Percentiles rank a stretch among this genome's conserved stretches.
phyloP scores from a whole-genome alignment of 108 stramenopile genomes.

The Fragilaria crotonensis region DNA sequence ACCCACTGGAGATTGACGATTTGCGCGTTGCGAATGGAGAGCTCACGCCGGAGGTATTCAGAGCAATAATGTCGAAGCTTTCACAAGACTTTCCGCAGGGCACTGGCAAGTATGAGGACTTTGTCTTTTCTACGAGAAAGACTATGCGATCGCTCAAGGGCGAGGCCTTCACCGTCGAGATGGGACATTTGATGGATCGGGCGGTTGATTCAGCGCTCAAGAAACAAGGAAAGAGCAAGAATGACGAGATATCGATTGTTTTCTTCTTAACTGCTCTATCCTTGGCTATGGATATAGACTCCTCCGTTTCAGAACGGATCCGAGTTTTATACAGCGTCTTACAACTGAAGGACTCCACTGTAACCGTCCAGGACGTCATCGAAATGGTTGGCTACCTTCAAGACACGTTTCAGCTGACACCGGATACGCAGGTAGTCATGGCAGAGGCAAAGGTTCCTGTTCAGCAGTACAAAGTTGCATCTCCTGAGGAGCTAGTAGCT shows the following conservation, averaged over 20 bases:
- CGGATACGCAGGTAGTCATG: constrained; percentile 67
- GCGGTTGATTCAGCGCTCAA: constrained; percentile 46
- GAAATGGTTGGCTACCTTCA: constrained; percentile 68
- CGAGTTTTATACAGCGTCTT: constrained; percentile 46
- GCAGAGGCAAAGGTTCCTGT: constrained; percentile 54
- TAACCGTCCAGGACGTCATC: constrained; percentile 30
- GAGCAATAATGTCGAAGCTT: constrained; percentile 31
- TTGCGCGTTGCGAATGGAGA: constrained; percentile 66
- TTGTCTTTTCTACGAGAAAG: constrained; percentile 36
- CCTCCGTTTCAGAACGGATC: constrained; percentile 55
- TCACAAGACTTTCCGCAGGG: constrained; percentile 15
- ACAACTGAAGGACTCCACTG: constrained; percentile 6
- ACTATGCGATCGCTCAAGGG: constrained; percentile 42
- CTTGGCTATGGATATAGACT: constrained; percentile 37
- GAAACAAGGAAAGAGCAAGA: constrained; percentile 12
- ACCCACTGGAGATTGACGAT: constrained; percentile 83
- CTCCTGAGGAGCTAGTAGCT: constrained; percentile 48
- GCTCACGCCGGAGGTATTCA: constrained; percentile 45
- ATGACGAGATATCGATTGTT: constrained; percentile 13
- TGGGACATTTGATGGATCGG: constrained; percentile 79
- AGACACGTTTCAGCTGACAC: constrained; percentile 65
- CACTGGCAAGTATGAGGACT: constrained; percentile 46
- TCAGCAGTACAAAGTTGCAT: constrained; percentile 54
- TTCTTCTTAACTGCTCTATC: constrained; percentile 59
- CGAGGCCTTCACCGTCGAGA: constrained; percentile 65